phyloP scores from a whole-genome alignment of 2,329 filamentous ascomycete species.

The Sarocladiaceae sp. region DNA sequence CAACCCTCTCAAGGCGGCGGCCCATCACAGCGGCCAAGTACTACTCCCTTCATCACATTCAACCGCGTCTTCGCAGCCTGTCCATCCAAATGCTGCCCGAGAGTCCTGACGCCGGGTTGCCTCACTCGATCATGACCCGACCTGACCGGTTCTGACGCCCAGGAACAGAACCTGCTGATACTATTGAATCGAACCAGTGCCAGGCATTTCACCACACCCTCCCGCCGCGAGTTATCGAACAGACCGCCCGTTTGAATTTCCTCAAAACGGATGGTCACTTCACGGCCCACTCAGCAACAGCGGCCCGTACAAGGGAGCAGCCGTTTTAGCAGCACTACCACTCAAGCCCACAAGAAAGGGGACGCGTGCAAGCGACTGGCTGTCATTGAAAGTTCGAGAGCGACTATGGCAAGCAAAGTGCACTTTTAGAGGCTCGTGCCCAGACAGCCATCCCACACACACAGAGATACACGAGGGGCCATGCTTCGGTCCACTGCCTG shows the following conservation, averaged over 20 bases:
- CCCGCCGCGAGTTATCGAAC: neutral
- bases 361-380: neutral
- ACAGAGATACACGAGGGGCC: neutral
- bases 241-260: neutral
- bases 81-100: conserved; percentile 4
- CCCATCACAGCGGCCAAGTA: conserved; percentile 9
- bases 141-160: neutral
- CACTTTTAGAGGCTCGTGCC: conserved; percentile 1
- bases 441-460: conserved; percentile 7
- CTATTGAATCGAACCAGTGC: neutral
- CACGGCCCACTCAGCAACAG: conserved; percentile 6
- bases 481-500: too few relatives aligned
- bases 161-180: neutral
- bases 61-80: conserved; percentile 1
- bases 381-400: neutral
- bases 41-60: conserved; percentile 7
- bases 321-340: neutral
- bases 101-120: neutral
- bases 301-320: conserved; percentile 9
- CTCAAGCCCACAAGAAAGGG: neutral
- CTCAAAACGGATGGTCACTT: neutral
- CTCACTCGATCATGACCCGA: neutral
- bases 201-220: neutral
- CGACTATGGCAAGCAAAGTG: neutral
- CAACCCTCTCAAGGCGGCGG: neutral